Evolutionary conservation across 306 rosid species (phyloP), one percentile per base, ranked within the genome.

Genomic region (Hylodesmum podocarpum): DNA sequence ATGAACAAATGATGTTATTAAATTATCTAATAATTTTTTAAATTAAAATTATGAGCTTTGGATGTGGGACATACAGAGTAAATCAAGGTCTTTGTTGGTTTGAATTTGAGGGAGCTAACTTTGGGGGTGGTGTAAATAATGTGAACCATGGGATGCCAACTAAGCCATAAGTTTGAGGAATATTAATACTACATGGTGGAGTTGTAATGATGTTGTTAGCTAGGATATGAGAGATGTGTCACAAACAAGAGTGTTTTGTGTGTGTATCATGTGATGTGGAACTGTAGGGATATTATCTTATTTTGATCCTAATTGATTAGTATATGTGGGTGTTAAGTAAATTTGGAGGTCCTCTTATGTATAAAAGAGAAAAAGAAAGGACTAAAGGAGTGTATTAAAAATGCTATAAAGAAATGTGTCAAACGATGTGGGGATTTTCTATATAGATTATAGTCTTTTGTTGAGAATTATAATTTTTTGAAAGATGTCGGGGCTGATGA

Each of bases 111-210:
- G 28, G 70, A 44, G 66, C 2, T 66, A 6, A 16, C 18, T 15
- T 53, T 29, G 15, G 19, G 5, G 7, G 65, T 72, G 80, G 82
- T 28, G 68, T 67, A 40, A 57, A 78, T 78, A 58, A 57, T 82
- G 54, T 47, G n/a, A 59, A 47, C 22, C 53, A 39, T 72, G 58
- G 34, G 77, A 73, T 78, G 83, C 36, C 86, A 73, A 83, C 83
- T 83, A 74, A 83, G 79, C 28, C 31, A 24, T 14, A 27, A 15
- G 47, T 46, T 72, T 73, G 63, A 22, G 47, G 64, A 58, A 78
- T 73, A n/a, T n/a, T n/a, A 44, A 70, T 46, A 69, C 34, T 47
- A 58, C 57, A 27, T 49, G 14, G 66, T 75, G 55, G 40, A 59
- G 6, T 5, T 33, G 80, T 73, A 73, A 73, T 80, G 67, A 83